Evolutionary conservation across 75 land plant species (phyloP).

Genomic region (Isoetes taiwanensis): DNA sequence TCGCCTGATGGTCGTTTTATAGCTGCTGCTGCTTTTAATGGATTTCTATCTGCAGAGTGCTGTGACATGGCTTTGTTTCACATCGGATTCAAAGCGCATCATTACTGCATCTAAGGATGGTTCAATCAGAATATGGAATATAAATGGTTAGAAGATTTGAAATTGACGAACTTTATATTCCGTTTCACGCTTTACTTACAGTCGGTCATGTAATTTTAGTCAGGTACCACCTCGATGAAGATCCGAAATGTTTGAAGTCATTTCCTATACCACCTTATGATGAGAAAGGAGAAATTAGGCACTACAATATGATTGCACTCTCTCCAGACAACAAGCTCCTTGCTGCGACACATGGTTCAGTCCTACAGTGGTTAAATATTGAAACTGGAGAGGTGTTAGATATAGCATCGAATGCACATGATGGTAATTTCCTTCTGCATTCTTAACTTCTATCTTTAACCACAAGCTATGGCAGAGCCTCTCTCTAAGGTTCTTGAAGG

Average conservation of each 20-base stretch:
- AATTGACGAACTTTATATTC: no score
- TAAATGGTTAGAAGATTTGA: conserved; percentile 78
- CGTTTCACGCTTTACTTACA: no score
- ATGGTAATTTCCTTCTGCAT: no score
- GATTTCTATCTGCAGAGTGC: conserved; percentile 77
- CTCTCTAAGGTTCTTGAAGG: no score
- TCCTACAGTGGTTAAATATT: conserved; percentile 65
- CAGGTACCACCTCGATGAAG: conserved; percentile 94
- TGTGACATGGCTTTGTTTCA: conserved; percentile 84
- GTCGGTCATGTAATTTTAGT: no score
- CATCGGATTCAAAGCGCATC: conserved; percentile 70
- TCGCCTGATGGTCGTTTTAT: conserved; percentile 96
- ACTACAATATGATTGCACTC: conserved; percentile 66
- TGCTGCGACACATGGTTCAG: conserved; percentile 67
- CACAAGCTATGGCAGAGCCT: no score
- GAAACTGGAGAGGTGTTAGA: conserved; percentile 81
- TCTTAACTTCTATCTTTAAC: no score
- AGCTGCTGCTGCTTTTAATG: conserved; percentile 98
- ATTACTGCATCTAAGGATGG: conserved; percentile 99
- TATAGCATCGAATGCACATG: conserved; percentile 87
- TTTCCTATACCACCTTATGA: conserved; percentile 66
- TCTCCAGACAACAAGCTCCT: conserved; percentile 77
- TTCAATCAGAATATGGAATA: conserved; percentile 84
- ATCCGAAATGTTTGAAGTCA: conserved; percentile 87
- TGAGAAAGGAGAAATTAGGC: conserved; percentile 43